Evolutionary conservation across 129 eudicot genomes (phyloP), one percentile per base, ranked within the genome.

Genomic region (Deinandra increscens): DNA sequence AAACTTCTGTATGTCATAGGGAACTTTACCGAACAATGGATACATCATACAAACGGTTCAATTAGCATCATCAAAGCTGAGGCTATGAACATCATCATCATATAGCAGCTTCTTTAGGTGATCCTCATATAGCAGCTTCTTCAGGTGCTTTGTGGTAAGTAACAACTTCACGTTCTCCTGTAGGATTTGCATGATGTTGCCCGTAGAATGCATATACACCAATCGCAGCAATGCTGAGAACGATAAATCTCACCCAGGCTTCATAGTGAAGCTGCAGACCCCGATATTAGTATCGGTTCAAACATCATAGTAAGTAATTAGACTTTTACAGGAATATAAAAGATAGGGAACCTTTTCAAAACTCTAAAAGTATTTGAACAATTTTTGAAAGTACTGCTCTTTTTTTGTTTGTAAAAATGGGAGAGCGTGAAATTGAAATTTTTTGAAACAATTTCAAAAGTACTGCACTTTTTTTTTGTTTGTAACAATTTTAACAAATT

Each of bases 171-270:
- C 73, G 83, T 11, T 92, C 85, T 71, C 81, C 76, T 76, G 70
- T 82, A 82, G 89, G 91, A 72, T 83, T 71, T 4, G 96, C 96
- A 60, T 92, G 95, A 79, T 80, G 76, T 73, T 92, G 98, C 75
- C 98, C 96, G 68, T 88, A 92, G 60, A 86, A 70, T 62, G 98
- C 96, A 76, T 92, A 92, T 33, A 92, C 70, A 48, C 81, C 80
- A 31, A 92, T 45, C 5, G 87, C 66, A 5, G 88, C 68, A 42
- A 87, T 58, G 82, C 92, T 86, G 75, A 93, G 81, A 71, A 85
- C 80, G 0, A 89, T 68, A 69, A 93, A 93, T 75, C 98, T 85
- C 81, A 89, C 79, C 96, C 96, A 93, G 68, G 90, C 96, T 83
- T 93, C 98, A 59, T 83, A 83, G 78, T 93, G 98, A 60, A 93